phyloP scores from a whole-genome alignment of 2,329 filamentous ascomycete species.

The Shiraia bambusicola region DNA sequence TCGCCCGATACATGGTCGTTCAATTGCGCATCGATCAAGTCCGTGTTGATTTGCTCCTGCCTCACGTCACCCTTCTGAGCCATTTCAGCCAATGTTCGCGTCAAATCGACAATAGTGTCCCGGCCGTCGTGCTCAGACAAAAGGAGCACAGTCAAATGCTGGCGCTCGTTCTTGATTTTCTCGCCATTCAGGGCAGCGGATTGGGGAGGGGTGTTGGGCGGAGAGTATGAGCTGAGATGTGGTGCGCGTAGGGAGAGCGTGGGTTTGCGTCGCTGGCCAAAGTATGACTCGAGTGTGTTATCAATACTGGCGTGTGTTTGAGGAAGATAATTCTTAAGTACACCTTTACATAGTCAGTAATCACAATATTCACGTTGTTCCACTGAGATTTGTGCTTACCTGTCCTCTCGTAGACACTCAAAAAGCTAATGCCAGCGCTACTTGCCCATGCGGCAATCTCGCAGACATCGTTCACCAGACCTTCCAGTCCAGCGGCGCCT shows the following conservation, averaged over 20 bases:
- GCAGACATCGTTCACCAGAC: slow-evolving; percentile 83
- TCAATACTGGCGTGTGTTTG: slow-evolving; percentile 77
- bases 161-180: slow-evolving; percentile 26
- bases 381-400: slow-evolving; percentile 57
- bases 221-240: slow-evolving; percentile 63
- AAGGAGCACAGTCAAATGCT: slow-evolving; percentile 67
- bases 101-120: slow-evolving; percentile 92
- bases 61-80: slow-evolving; percentile 83
- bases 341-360: slow-evolving; percentile 55
- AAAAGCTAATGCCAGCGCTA: slow-evolving; percentile 79
- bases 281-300: slow-evolving; percentile 82
- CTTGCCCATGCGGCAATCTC: slow-evolving; percentile 93
- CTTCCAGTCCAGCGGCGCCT: slow-evolving; percentile 73
- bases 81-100: slow-evolving; percentile 93
- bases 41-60: slow-evolving; percentile 76
- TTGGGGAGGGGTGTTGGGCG: slow-evolving; percentile 45
- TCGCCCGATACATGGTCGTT: slow-evolving; percentile 77
- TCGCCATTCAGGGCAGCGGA: slow-evolving; percentile 42
- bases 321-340: slow-evolving; percentile 87
- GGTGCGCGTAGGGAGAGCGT: slow-evolving; percentile 72
- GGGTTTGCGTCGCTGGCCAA: slow-evolving; percentile 68
- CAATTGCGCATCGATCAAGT: slow-evolving; percentile 88
- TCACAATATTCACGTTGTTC: not conserved
- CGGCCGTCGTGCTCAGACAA: slow-evolving; percentile 86
- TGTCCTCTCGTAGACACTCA: slow-evolving; percentile 90